A percentile compares a stretch with the other conserved stretches of the same genome.
Evolutionary conservation across 2,329 filamentous ascomycete species (phyloP).

Genomic region (Colletotrichum echinochloae): DNA sequence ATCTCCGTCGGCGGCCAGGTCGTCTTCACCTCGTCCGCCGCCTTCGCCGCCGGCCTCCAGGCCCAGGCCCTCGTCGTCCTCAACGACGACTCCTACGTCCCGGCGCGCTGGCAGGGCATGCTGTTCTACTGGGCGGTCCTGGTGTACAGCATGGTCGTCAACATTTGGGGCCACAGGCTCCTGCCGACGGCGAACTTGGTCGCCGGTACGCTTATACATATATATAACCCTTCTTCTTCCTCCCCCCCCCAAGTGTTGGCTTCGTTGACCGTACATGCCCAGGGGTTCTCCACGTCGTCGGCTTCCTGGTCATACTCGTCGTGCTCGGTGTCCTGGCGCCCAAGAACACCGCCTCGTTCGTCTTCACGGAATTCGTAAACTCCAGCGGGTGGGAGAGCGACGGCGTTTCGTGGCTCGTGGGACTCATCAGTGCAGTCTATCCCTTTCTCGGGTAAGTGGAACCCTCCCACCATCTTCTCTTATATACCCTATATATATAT

Average conservation of each 20-base stretch:
- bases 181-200: slow-evolving; percentile 52
- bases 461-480: neutral
- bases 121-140: slow-evolving; percentile 60
- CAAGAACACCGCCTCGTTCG: slow-evolving; percentile 48
- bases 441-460: slow-evolving; percentile 51
- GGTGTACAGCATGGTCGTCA: slow-evolving; percentile 52
- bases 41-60: slow-evolving; percentile 59
- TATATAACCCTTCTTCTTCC: neutral
- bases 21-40: slow-evolving; percentile 59
- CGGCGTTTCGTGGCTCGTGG: slow-evolving; percentile 50
- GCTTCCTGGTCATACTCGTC: slow-evolving; percentile 46
- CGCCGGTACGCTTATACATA: slow-evolving; percentile 24
- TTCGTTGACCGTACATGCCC: neutral
- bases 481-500: no score
- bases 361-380: slow-evolving; percentile 50
- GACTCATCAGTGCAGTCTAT: slow-evolving; percentile 49
- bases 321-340: slow-evolving; percentile 48
- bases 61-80: slow-evolving; percentile 57
- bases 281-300: slow-evolving; percentile 46
- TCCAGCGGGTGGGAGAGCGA: slow-evolving; percentile 49
- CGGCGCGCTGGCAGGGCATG: slow-evolving; percentile 58
- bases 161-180: slow-evolving; percentile 55
- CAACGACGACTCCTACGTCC: slow-evolving; percentile 55
- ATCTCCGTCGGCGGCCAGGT: slow-evolving; percentile 60
- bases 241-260: accelerated